phyloP scores from a whole-genome alignment of 805 yeast species.

The Schizosaccharomyces osmophilus region DNA sequence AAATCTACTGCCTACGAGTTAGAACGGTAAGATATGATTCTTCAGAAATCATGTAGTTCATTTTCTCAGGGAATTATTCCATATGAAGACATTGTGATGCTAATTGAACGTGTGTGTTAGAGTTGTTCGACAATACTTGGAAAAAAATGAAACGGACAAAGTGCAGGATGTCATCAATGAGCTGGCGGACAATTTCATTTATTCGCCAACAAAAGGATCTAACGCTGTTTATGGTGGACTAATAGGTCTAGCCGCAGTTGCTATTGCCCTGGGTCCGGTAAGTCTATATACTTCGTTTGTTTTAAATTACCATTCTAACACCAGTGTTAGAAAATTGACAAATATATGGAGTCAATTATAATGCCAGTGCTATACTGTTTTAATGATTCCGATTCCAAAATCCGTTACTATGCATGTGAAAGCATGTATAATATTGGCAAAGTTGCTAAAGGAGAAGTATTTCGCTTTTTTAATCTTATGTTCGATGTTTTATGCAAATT shows the following conservation, averaged over 20 bases:
- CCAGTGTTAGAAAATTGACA: conserved; percentile 36
- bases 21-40: conserved; percentile 18
- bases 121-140: conserved; percentile 28
- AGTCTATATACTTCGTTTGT: neutral
- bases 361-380: conserved; percentile 89
- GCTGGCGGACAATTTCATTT: conserved; percentile 62
- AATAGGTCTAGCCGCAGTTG: conserved; percentile 85
- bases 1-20: conserved; percentile 41
- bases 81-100: no score
- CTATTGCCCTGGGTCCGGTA: conserved; percentile 59
- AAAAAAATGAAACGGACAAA: conserved; percentile 30
- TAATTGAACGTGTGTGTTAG: conserved; percentile 9
- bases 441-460: conserved; percentile 83
- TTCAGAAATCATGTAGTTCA: no score
- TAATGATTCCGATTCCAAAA: conserved; percentile 93
- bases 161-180: conserved; percentile 48
- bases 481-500: conserved; percentile 78
- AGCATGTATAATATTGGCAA: conserved; percentile 86
- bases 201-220: conserved; percentile 26
- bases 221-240: conserved; percentile 76
- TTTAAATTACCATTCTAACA: conserved; percentile 11
- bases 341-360: conserved; percentile 58
- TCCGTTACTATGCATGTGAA: conserved; percentile 90
- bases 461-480: conserved; percentile 76
- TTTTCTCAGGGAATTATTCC: neutral